A percentile compares a stretch with the other conserved stretches of the same genome.
Evolutionary conservation across 495 filamentous ascomycete species (phyloP).

Genomic region (Hypoxylon lienhwacheense): DNA sequence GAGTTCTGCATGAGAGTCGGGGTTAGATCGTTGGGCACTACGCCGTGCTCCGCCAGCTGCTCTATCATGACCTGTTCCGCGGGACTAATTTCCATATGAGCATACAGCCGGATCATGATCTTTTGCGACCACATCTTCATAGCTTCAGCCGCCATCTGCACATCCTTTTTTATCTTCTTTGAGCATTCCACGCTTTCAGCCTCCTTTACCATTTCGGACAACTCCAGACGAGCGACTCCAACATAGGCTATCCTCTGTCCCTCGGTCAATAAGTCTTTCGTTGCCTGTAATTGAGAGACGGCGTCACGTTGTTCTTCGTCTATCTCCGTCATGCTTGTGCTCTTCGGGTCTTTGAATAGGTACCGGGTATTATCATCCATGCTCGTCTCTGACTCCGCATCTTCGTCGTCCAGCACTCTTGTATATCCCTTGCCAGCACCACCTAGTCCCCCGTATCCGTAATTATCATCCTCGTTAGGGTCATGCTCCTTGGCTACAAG

Average conservation of each 20-base stretch:
- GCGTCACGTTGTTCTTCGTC: conserved; percentile 82
- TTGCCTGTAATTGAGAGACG: conserved; percentile 88
- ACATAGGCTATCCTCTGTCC: conserved; percentile 97
- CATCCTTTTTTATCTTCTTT: conserved; percentile 64
- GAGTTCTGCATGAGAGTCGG: conserved; percentile 89
- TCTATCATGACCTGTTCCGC: conserved; percentile 99
- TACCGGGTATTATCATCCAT: conserved; percentile 98
- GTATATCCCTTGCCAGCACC: conserved; percentile 96
- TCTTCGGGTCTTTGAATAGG: conserved; percentile 73
- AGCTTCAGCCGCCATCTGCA: conserved; percentile 68
- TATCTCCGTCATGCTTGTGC: conserved; percentile 57
- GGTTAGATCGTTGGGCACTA: conserved; percentile 78
- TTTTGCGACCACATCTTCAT: conserved; percentile 96
- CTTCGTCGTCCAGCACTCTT: conserved; percentile 87
- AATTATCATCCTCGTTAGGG: conserved; percentile 70
- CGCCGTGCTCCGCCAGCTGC: conserved; percentile 89
- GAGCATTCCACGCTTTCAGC: conserved; percentile 58
- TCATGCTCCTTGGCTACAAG: conserved; percentile 77
- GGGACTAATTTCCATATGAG: conserved; percentile 92
- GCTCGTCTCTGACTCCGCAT: conserved; percentile 88
- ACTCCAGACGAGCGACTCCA: conserved; percentile 76
- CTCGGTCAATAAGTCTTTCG: conserved; percentile 92
- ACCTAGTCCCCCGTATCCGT: conserved; percentile 72
- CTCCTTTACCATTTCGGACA: conserved; percentile 74
- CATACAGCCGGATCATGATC: conserved; percentile 91